phyloP scores from a whole-genome alignment of 345 rosid species.

The Eutrema heterophyllum region DNA sequence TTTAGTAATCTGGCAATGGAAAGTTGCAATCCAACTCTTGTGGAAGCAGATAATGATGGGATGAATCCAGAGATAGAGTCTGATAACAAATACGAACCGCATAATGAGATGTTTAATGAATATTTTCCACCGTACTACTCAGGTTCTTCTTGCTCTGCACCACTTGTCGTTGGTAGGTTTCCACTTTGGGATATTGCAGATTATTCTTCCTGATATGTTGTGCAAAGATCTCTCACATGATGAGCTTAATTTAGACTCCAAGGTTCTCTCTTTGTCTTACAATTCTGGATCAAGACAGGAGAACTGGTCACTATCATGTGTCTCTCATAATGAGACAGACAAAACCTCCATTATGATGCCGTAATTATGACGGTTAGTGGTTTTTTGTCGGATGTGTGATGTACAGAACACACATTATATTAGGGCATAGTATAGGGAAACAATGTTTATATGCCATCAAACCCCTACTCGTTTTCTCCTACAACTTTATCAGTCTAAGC shows the following conservation, averaged over 20 bases:
- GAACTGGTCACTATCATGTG: slow-evolving; percentile 64
- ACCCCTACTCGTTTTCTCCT: no score
- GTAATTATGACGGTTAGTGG: slow-evolving; percentile 85
- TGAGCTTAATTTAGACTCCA: slow-evolving; percentile 60
- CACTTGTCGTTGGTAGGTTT: slow-evolving; percentile 4
- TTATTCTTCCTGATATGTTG: slow-evolving; percentile 50
- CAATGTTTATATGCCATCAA: no score
- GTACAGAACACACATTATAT: no score
- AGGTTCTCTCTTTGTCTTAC: slow-evolving; percentile 66
- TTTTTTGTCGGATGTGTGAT: neutral
- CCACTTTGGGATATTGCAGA: slow-evolving; percentile 41
- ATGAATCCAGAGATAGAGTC: slow-evolving; percentile 30
- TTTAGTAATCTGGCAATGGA: slow-evolving; percentile 26
- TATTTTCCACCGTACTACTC: neutral
- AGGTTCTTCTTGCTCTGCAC: neutral
- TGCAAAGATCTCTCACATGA: slow-evolving; percentile 56
- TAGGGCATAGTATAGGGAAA: no score
- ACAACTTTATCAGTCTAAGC: no score
- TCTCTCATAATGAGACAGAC: slow-evolving; percentile 43
- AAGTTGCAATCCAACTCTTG: slow-evolving; percentile 37
- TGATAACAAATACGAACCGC: slow-evolving; percentile 31
- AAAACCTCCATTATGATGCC: slow-evolving; percentile 61
- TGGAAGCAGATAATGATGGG: slow-evolving; percentile 34
- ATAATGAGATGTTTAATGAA: slow-evolving; percentile 30
- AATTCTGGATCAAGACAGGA: slow-evolving; percentile 41